Evolutionary conservation across 495 filamentous ascomycete genomes (phyloP).

Genomic region (Aspergillus biplanus): DNA sequence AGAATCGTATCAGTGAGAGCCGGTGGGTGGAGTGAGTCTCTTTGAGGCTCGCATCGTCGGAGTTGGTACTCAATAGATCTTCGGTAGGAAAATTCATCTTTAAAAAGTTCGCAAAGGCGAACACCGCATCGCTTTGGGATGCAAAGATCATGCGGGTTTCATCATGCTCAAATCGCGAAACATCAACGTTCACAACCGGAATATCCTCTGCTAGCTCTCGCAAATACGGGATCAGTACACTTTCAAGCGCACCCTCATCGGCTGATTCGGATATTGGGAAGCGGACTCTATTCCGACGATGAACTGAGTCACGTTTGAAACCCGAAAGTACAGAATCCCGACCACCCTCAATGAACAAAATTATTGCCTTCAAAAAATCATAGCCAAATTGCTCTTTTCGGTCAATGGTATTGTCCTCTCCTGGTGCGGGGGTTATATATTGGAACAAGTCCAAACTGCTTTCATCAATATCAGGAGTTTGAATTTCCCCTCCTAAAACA

Average conservation of each 20-base stretch:
- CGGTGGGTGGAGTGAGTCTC: conserved; percentile 30
- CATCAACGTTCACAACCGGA: conserved; percentile 60
- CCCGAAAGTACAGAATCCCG: conserved; percentile 54
- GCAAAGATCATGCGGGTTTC: conserved; percentile 53
- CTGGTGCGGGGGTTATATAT: conserved; percentile 50
- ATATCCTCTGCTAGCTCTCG: conserved; percentile 49
- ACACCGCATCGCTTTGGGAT: conserved; percentile 59
- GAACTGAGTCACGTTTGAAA: conserved; percentile 50
- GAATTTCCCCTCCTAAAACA: conserved; percentile 54
- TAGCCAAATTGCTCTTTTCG: conserved; percentile 57
- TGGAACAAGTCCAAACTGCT: conserved; percentile 43
- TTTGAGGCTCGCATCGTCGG: conserved; percentile 33
- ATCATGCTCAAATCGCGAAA: conserved; percentile 62
- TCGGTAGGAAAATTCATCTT: conserved; percentile 48
- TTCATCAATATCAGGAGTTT: conserved; percentile 33
- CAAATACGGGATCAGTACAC: conserved; percentile 62
- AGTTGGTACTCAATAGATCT: conserved; percentile 42
- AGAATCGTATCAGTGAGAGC: conserved; percentile 54
- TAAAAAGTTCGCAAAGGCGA: conserved; percentile 58
- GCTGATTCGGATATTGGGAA: conserved; percentile 58
- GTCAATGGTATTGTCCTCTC: conserved; percentile 48
- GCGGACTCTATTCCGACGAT: conserved; percentile 40
- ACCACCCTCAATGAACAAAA: conserved; percentile 65
- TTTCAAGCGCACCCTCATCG: conserved; percentile 55
- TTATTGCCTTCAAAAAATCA: conserved; percentile 67